Evolutionary conservation across 2,329 filamentous ascomycete species (phyloP).

Genomic region (Scedosporium aurantiacum): DNA sequence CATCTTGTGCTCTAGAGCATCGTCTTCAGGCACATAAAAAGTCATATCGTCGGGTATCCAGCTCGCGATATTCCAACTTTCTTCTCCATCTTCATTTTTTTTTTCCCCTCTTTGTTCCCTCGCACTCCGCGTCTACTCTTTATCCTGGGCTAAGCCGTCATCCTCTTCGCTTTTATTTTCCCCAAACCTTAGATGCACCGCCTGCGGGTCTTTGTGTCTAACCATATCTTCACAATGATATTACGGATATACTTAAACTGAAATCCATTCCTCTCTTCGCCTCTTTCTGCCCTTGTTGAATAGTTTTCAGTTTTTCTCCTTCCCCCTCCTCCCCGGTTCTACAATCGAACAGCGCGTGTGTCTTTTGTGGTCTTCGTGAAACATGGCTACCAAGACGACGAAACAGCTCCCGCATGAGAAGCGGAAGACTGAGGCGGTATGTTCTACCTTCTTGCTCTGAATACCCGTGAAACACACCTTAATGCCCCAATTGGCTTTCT

Average conservation of each 20-base stretch:
- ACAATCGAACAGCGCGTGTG: not conserved
- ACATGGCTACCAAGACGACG: constrained; percentile 42
- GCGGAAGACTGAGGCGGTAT: constrained; percentile 76
- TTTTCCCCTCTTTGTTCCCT: not conserved
- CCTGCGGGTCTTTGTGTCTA: not conserved
- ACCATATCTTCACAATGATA: constrained; percentile 5
- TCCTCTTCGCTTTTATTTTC: not conserved
- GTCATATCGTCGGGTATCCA: not conserved
- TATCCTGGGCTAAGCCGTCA: not conserved
- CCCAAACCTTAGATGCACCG: constrained; percentile 6
- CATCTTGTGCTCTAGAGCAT: too few species aligned
- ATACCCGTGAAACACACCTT: not conserved
- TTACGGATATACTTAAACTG: constrained; percentile 3
- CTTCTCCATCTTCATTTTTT: not conserved
- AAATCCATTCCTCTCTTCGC: not conserved
- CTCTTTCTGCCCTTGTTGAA: not conserved
- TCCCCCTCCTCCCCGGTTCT: not conserved
- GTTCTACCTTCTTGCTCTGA: constrained; percentile 13
- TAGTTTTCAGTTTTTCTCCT: not conserved
- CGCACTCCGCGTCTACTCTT: not conserved
- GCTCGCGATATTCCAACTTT: too few species aligned
- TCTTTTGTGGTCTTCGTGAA: constrained; percentile 17
- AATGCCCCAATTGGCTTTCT: not conserved
- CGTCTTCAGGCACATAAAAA: not conserved
- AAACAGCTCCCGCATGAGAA: constrained; percentile 66